phyloP scores from a whole-genome alignment of 2,329 filamentous ascomycete genomes.

The Fusarium miscanthi region DNA sequence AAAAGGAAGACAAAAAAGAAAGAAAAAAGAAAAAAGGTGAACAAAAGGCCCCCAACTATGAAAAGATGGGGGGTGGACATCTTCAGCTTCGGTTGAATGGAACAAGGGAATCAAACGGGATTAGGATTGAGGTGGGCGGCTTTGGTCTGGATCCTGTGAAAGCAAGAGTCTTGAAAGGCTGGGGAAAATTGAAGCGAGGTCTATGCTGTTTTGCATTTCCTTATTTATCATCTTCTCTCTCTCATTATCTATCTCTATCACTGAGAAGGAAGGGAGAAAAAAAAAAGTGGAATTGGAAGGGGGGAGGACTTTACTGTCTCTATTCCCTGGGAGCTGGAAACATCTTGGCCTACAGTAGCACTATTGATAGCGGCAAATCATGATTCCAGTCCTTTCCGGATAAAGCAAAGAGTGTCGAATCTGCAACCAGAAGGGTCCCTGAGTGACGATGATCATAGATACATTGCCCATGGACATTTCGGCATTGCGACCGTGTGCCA shows the following conservation, averaged over 20 bases:
- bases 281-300: not conserved
- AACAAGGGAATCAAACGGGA: conserved; percentile 36
- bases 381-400: conserved; percentile 34
- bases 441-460: conserved; percentile 14
- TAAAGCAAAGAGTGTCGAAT: conserved; percentile 22
- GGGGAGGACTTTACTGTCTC: conserved; percentile 26
- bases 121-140: conserved; percentile 45
- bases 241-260: not conserved
- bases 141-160: conserved; percentile 45
- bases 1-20: not conserved
- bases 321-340: conserved; percentile 6
- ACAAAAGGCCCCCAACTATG: not conserved
- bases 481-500: conserved; percentile 9
- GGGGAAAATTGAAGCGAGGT: conserved; percentile 24
- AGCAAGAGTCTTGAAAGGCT: conserved; percentile 22
- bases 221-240: not conserved
- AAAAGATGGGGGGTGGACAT: conserved; percentile 19
- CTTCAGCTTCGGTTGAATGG: conserved; percentile 42
- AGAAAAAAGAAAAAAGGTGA: not conserved
- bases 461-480: not conserved
- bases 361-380: conserved; percentile 35
- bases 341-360: conserved; percentile 15
- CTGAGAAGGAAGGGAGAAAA: not conserved
- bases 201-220: conserved; percentile 14
- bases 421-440: conserved; percentile 1